Evolutionary conservation across 1,139 yeast genomes (phyloP), one percentile per base, ranked within the genome.

Genomic region (Blastobotrys apis): DNA sequence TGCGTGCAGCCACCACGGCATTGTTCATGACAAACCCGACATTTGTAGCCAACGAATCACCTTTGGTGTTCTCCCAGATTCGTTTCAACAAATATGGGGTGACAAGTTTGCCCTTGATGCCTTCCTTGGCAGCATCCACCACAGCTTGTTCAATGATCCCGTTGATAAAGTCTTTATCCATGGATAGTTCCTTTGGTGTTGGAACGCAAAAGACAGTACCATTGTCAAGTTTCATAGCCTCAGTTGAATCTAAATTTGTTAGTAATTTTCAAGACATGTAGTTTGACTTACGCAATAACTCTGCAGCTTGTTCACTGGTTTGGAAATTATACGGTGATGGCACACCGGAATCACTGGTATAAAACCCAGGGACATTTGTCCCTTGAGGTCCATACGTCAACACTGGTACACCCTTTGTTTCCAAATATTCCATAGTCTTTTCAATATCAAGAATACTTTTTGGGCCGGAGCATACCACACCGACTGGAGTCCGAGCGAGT

Each of bases 391-490:
- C 77, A 43, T 59, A 53, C 0, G 79, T 74, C 3, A 74, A 68
- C 5, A 75, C 79, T 56, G 71, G 69, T 36, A 75, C 78, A 12
- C 96, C 97, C 62, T 86, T 90, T 0, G 97, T 87, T 62, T 87
- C 96, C 47, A 87, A 69, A 58, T 81, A 85, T 60, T 87, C 97
- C 77, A 86, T 73, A 0, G 97, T 87, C 51, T 83, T 71, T 10
- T 77, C 80, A 48, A 88, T 81, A 58, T 87, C 96, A 50, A 87
- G 68, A 43, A 87, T 86, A 29, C 90, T 80, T 62, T 87, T 87
- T 3, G 96, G 95, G 0, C 97, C 97, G 9, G 95, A 81, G 59
- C 96, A 87, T 2, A 87, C 90, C 13, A 87, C 96, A 1, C 90
- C 80, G 1, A 87, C 87, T 0, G 92, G 87, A 0, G 95, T 87